phyloP scores from a whole-genome alignment of 1,284 basidiomycete genomes.

The Pholiota adiposa region DNA sequence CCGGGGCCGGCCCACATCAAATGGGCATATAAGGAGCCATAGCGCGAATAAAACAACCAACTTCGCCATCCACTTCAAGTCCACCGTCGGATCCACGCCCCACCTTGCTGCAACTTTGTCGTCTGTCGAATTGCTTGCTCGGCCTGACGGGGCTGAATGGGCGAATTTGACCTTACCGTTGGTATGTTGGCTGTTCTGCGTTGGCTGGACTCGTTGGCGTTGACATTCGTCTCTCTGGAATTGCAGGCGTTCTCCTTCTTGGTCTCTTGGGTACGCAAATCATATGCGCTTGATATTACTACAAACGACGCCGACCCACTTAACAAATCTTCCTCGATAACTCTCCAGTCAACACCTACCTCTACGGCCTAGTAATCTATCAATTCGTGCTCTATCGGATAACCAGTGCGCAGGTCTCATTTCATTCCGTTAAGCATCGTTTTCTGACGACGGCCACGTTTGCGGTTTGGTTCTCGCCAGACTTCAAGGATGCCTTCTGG shows the following conservation, averaged over 20 bases:
- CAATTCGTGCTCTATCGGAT: slow-evolving; percentile 49
- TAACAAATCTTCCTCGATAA: slow-evolving; percentile 21
- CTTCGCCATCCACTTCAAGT: not conserved
- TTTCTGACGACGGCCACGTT: not conserved
- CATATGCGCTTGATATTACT: slow-evolving; percentile 34
- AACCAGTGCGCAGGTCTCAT: slow-evolving; percentile 37
- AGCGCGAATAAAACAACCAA: not conserved
- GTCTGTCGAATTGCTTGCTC: too few relatives aligned
- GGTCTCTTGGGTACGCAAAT: slow-evolving; percentile 42
- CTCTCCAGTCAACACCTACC: slow-evolving; percentile 51
- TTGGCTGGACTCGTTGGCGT: not conserved
- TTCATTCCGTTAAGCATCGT: not conserved
- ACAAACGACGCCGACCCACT: too few relatives aligned
- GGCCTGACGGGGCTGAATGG: slow-evolving; percentile 23
- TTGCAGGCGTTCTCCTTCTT: slow-evolving; percentile 40
- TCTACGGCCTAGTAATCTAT: slow-evolving; percentile 53
- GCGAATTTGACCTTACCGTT: slow-evolving; percentile 34
- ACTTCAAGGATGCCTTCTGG: slow-evolving; percentile 47
- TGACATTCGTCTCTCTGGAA: not conserved
- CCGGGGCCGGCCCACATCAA: not conserved
- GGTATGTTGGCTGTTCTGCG: slow-evolving; percentile 23
- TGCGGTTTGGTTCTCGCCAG: too few relatives aligned
- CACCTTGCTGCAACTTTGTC: too few relatives aligned
- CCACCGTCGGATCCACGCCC: not conserved
- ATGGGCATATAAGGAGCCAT: not conserved